phyloP scores from a whole-genome alignment of 768 basidiomycete genomes.

The Tylopilus subfusipes region DNA sequence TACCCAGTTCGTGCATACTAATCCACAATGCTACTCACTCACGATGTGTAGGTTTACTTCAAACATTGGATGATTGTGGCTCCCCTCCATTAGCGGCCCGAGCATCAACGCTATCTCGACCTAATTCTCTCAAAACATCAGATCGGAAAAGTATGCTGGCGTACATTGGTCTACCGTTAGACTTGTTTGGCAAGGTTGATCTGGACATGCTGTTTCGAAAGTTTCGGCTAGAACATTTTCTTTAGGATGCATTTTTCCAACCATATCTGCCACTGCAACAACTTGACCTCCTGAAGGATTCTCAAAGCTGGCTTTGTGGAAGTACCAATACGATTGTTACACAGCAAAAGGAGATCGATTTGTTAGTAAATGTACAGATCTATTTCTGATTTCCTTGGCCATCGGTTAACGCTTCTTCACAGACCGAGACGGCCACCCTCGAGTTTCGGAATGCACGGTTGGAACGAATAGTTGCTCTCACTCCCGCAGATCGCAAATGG shows the following conservation, averaged over 20 bases:
- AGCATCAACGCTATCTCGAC: slow-evolving; percentile 60
- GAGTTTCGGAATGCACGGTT: slow-evolving; percentile 84
- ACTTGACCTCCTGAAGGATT: slow-evolving; percentile 78
- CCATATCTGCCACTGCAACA: slow-evolving; percentile 97
- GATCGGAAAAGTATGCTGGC: slow-evolving; percentile 89
- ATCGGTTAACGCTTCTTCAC: not conserved
- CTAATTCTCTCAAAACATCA: slow-evolving; percentile 81
- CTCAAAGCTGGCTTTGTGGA: slow-evolving; percentile 86
- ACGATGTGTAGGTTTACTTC: slow-evolving; percentile 62
- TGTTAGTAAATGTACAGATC: slow-evolving; percentile 73
- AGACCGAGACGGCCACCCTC: slow-evolving; percentile 84
- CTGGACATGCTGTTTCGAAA: not conserved
- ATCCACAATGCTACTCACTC: not conserved
- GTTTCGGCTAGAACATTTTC: not conserved
- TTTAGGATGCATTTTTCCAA: slow-evolving; percentile 91
- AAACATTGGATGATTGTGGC: slow-evolving; percentile 88
- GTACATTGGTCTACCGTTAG: slow-evolving; percentile 90
- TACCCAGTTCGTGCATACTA: slow-evolving; percentile 59
- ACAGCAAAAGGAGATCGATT: slow-evolving; percentile 86
- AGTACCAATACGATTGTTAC: slow-evolving; percentile 95
- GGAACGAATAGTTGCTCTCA: slow-evolving; percentile 75
- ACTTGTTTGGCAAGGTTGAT: slow-evolving; percentile 84
- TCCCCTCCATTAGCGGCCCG: slow-evolving; percentile 70
- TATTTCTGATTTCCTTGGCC: not conserved
- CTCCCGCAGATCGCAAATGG: slow-evolving; percentile 95